Conservation (phyloP, 2,329 filamentous ascomycete genomes). For the Biscogniauxia sp. region DNA sequence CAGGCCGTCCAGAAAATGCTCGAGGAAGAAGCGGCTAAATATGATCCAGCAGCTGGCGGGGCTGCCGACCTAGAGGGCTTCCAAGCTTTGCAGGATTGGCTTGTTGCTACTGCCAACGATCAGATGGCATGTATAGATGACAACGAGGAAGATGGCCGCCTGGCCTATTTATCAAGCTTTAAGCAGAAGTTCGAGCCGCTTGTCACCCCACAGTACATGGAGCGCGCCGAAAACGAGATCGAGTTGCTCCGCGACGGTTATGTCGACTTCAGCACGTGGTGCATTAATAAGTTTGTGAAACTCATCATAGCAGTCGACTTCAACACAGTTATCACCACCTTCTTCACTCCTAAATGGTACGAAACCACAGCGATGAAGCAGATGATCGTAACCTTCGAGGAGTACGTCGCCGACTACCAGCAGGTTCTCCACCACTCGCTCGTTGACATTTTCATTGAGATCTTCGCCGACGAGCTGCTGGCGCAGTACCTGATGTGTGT, state of each 20-base stretch:
- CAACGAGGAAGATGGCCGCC: slow-evolving; percentile 69
- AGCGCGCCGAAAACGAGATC: slow-evolving; percentile 70
- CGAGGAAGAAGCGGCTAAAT: slow-evolving; percentile 77
- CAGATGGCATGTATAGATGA: slow-evolving; percentile 98
- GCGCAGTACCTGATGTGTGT: slow-evolving; percentile 80
- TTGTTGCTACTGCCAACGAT: slow-evolving; percentile 95
- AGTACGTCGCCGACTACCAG: slow-evolving; percentile 88
- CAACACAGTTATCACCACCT: slow-evolving; percentile 74
- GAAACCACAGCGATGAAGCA: slow-evolving; percentile 81
- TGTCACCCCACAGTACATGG: slow-evolving; percentile 76
- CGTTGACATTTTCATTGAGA: slow-evolving; percentile 88
- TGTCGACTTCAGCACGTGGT: slow-evolving; percentile 91
- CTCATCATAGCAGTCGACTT: slow-evolving; percentile 93
- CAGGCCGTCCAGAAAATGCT: slow-evolving; percentile 83
- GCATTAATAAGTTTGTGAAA: slow-evolving; percentile 80
- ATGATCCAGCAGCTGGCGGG: slow-evolving; percentile 50
- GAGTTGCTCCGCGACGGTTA: slow-evolving; percentile 81
- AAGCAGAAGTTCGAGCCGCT: slow-evolving; percentile 77
- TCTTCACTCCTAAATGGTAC: slow-evolving; percentile 94
- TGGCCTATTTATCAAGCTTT: slow-evolving; percentile 85
- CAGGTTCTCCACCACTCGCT: slow-evolving; percentile 82
- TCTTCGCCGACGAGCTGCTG: slow-evolving; percentile 87
- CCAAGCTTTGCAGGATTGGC: slow-evolving; percentile 89
- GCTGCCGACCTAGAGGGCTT: slow-evolving; percentile 61
- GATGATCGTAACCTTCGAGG: slow-evolving; percentile 91